Percentiles rank a stretch among this genome's conserved stretches.
These are phyloP conservation scores for Wickerhamomyces chaumierensis DNA, from an alignment of 805 yeast species.

Conservation along the genomic window DNA sequence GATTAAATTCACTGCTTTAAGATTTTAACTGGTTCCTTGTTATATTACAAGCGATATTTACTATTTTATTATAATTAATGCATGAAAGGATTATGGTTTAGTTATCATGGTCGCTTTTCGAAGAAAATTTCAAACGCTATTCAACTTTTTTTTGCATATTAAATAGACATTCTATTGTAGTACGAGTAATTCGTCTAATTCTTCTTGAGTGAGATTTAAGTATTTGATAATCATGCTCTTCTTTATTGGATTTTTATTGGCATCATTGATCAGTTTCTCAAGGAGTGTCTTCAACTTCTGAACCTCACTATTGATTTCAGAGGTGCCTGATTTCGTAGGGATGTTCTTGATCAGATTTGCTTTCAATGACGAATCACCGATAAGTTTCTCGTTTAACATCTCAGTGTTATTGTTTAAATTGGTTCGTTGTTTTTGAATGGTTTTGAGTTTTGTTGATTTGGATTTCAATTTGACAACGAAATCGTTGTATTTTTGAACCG, in stretches of 20 bases:
- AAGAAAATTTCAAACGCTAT: neutral
- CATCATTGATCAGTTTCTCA: neutral
- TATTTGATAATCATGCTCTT: neutral
- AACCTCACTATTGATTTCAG: neutral
- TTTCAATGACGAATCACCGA: neutral
- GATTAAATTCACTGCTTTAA: conserved; percentile 49
- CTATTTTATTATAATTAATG: neutral
- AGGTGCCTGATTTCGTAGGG: neutral
- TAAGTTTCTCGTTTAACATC: neutral
- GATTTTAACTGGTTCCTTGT: neutral
- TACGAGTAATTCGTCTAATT: neutral
- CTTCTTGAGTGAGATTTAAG: neutral
- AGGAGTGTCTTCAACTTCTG: neutral
- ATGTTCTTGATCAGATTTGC: neutral
- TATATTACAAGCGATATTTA: neutral
- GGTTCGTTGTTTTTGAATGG: neutral
- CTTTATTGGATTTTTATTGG: neutral
- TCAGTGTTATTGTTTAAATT: neutral
- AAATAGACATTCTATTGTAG: too few relatives aligned
- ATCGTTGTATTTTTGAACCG: neutral
- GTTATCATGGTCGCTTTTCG: neutral
- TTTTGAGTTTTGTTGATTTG: neutral
- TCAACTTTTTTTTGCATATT: too few relatives aligned
- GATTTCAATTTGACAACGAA: neutral
- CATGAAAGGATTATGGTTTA: neutral